Conservation (phyloP, 1,284 basidiomycete species). For the Rhizoctonia solani region DNA sequence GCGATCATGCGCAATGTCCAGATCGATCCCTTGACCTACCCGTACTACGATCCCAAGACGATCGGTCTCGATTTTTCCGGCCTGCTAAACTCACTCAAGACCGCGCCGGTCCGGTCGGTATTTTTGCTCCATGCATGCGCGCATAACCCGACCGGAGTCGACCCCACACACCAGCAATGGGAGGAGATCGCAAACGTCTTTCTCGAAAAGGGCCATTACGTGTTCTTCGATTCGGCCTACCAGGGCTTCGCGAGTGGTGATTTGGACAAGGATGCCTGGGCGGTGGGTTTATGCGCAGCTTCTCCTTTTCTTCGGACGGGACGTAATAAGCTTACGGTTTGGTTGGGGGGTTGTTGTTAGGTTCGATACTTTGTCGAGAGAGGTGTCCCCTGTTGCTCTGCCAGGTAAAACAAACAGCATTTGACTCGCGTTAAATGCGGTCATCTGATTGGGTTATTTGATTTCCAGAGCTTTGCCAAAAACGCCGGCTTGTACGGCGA, state of each 20-base stretch:
- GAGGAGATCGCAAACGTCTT: slow-evolving; percentile 76
- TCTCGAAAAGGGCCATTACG: slow-evolving; percentile 77
- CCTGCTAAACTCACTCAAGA: slow-evolving; percentile 66
- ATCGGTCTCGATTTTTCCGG: slow-evolving; percentile 85
- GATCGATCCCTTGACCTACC: slow-evolving; percentile 78
- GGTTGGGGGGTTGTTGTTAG: slow-evolving; percentile 12
- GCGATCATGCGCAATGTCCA: slow-evolving; percentile 86
- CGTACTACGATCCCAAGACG: slow-evolving; percentile 89
- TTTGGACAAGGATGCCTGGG: slow-evolving; percentile 74
- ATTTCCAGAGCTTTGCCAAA: slow-evolving; percentile 85
- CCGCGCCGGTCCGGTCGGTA: slow-evolving; percentile 74
- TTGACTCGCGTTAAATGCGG: slow-evolving; percentile 4
- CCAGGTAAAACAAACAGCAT: slow-evolving; percentile 60
- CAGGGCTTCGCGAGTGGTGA: slow-evolving; percentile 90
- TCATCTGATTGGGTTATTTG: slow-evolving; percentile 10
- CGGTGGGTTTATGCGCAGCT: slow-evolving; percentile 50
- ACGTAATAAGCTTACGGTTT: neutral
- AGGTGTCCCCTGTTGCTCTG: slow-evolving; percentile 83
- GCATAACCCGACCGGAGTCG: slow-evolving; percentile 95
- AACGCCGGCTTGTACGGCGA: slow-evolving; percentile 94
- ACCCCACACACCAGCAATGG: slow-evolving; percentile 92
- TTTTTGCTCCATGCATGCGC: slow-evolving; percentile 93
- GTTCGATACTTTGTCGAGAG: slow-evolving; percentile 69
- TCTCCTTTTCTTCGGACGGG: neutral
- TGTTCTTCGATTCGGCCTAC: slow-evolving; percentile 95